A percentile compares a stretch with the other conserved stretches of the same genome.
These are phyloP conservation scores for Sodiomyces alkalinus DNA, from an alignment of 2,329 filamentous ascomycete genomes.

Conservation along the genomic window DNA sequence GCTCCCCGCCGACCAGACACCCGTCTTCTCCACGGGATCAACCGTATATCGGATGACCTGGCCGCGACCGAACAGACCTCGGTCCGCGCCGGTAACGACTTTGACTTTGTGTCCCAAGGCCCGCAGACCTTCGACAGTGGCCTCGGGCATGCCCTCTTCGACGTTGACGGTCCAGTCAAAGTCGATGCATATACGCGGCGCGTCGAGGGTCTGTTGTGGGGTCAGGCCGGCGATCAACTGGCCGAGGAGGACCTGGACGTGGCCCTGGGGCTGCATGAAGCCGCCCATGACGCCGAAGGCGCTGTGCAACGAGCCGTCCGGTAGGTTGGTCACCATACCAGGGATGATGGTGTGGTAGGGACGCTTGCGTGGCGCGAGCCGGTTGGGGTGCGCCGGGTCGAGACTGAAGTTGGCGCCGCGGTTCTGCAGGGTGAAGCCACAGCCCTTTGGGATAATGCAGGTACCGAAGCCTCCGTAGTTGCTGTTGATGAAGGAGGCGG, in stretches of 20 bases:
- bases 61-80: conserved; percentile 67
- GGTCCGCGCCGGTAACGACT: conserved; percentile 48
- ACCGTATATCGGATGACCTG: conserved; percentile 71
- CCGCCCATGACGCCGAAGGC: conserved; percentile 96
- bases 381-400: conserved; percentile 58
- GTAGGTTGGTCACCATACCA: conserved; percentile 65
- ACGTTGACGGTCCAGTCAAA: conserved; percentile 54
- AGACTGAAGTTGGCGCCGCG: conserved; percentile 79
- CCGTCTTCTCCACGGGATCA: conserved; percentile 50
- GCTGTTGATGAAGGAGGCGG: conserved; percentile 91
- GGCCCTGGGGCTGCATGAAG: conserved; percentile 96
- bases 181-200: conserved; percentile 75
- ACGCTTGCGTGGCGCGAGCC: conserved; percentile 63
- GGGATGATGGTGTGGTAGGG: conserved; percentile 98
- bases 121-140: conserved; percentile 51
- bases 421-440: conserved; percentile 90
- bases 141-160: conserved; percentile 64
- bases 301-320: conserved; percentile 60
- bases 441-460: conserved; percentile 66
- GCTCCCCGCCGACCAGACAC: conserved; percentile 78
- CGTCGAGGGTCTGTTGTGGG: conserved; percentile 80
- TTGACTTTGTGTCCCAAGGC: conserved; percentile 58
- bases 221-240: conserved; percentile 70
- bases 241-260: conserved; percentile 83
- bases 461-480: conserved; percentile 87